Evolutionary conservation across 108 stramenopile genomes (phyloP), one percentile per base, ranked within the genome.

Genomic region (Parietichytrium sp.): DNA sequence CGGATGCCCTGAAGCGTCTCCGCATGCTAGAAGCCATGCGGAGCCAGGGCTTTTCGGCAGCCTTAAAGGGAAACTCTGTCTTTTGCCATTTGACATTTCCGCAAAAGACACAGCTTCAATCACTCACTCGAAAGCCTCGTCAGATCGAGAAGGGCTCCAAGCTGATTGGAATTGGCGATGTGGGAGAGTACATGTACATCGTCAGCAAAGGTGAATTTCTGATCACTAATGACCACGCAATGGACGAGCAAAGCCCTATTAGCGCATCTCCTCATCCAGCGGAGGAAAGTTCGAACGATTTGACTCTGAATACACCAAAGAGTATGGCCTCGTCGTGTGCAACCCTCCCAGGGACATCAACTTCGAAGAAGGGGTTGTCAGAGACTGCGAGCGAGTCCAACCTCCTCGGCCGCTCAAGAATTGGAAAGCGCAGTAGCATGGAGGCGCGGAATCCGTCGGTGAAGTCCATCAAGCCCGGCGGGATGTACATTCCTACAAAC

Each of bases 21-120:
- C 42, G 36, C 2, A 45, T n/a, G 1, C 61, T 72, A 6, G 61
- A 72, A 2, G 45, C 36, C 2, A 72, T 72, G 61, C 61, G 61
- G 6, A 72, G 42, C 15, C 61, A 72, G 20, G 61, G 61, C 3
- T 72, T 72, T 42, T 72, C 61, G 36, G 61, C 38, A n/a, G 61
- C 61, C n/a, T 42, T 72, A 16, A 72, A 72, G 61, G 45, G 45
- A 25, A 72, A 72, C 61, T 25, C 61, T 23, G 61, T 72, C 16
- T 27, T 72, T 8, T 72, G 61, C 42, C 61, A 72, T 20, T 27
- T 72, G 61, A 18, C 15, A 1, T 72, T 72, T 72, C 61, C 61
- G 42, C 61, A 72, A 45, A 72, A 72, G 3, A 72, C 61, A 25
- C 61, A 72, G 33, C 42, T 72, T 36, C 61, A 72, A 27, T 45